Conservation (phyloP, 129 eudicot genomes). For the Centaurea solstitialis region DNA sequence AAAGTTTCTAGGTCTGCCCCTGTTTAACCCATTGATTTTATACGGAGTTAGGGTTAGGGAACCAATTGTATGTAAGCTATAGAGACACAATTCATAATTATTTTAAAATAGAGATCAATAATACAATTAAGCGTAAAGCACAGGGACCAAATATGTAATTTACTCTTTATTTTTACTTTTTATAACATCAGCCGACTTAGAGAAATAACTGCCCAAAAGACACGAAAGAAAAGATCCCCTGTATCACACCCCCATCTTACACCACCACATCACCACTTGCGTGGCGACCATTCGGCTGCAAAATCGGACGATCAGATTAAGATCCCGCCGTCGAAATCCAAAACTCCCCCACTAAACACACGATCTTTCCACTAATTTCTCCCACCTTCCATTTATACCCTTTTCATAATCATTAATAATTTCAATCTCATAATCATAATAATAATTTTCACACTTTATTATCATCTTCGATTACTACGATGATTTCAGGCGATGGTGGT, state of each 20-base stretch:
- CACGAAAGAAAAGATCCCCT: not conserved
- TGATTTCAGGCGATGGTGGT: constrained; percentile 38
- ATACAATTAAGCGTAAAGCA: too few species aligned
- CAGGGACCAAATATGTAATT: too few species aligned
- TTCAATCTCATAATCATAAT: too few species aligned
- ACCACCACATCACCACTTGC: constrained; percentile 16
- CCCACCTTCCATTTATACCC: not conserved
- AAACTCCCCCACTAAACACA: constrained; percentile 17
- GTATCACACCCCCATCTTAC: constrained; percentile 12
- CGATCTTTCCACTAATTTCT: constrained; percentile 2
- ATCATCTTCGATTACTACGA: too few species aligned
- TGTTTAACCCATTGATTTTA: too few species aligned
- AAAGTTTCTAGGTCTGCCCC: too few species aligned
- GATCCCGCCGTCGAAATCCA: constrained; percentile 11
- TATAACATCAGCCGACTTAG: not conserved
- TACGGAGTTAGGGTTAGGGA: too few species aligned
- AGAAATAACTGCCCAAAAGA: not conserved
- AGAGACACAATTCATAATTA: too few species aligned
- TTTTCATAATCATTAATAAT: not conserved
- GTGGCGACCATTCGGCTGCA: constrained; percentile 19
- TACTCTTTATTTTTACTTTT: too few species aligned
- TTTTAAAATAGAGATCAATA: too few species aligned
- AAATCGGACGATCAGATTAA: constrained; percentile 6
- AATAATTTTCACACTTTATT: too few species aligned
- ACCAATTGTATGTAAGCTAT: too few species aligned